Base-by-base conservation (phyloP, 441 rosid genomes). In the Capsella rubella region DNA sequence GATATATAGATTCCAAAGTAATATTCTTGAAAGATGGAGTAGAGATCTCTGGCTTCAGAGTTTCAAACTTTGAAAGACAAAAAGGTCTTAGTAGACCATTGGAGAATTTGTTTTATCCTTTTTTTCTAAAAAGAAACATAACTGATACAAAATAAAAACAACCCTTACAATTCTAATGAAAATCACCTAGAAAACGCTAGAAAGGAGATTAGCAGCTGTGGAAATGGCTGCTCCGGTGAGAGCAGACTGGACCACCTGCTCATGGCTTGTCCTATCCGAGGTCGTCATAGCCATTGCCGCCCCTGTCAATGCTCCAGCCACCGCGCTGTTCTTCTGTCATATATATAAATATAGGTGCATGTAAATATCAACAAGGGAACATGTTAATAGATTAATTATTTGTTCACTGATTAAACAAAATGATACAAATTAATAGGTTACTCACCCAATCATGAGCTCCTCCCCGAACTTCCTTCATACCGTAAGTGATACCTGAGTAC, bases 221-320 rank as follows among this genome's bases (percentile, higher is more conserved):
- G 98, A 87, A 69, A 95, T 74, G 0, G 98, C 97, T 10, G 99
- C 99, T 59, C 98, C 99, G 0, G 97, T 92, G 50, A 95, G 85
- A 32, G 99, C 99, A 53, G 90, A 88, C 61, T 89, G 97, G 78
- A 88, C 93, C 27, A 90, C 79, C 69, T 88, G 95, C 78, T 92
- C 93, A 29, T 95, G 99, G 65, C 89, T 87, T 18, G 86, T 56
- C 53, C 84, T 83, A 11, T 88, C 91, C 0, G 87, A 43, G 2
- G 97, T 84, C 2, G 97, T 84, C 28, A 92, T 87, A 4, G 92
- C 99, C 43, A 95, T 45, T 0, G 99, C 90, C 53, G 72, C 81
- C 4, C 99, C 99, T 0, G 99, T 91, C 40, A 92, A 55, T 13
- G 97, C 99, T 79, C 98, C 99, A 0, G 97, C 98, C 13, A 91